Evolutionary conservation across 352 stramenopile genomes (phyloP), one percentile per base, ranked within the genome.

Genomic region (Pythium rhizo-oryzae): DNA sequence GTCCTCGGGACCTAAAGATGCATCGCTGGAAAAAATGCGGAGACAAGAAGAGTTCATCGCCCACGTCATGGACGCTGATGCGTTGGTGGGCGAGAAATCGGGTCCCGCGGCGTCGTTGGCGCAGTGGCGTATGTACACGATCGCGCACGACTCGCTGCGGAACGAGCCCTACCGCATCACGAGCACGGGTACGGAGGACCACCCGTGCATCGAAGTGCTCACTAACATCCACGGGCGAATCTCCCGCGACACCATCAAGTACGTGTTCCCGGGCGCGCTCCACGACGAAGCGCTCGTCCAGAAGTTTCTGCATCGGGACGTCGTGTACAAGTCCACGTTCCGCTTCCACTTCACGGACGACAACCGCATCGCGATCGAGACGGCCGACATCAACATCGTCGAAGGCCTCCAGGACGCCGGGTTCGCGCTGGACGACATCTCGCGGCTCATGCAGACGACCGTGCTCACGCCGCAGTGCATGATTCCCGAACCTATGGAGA

Each of bases 141-240:
- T 65, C 18, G 70, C 57, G 9, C 57, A 76, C 46, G 56, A 80
- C 11, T 65, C 75, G 37, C 67, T 89, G 3, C 58, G 77, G 24
- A 75, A 85, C 25, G 59, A 79, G 16, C 51, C 79, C n/a, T 49
- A 56, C 37, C 24, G 69, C 33, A 80, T 89, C 62, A 69, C 74
- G 4, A 77, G 59, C 16, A 43, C 23, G 1, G 62, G 69, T 15
- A 61, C 21, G 11, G 58, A 73, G 23, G 64, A 73, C 19, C 13
- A 73, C 16, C 55, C 51, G 50, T 62, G 58, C 13, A 57, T 74
- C 15, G 52, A 69, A 59, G 61, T 69, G 5, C 25, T 56, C 18
- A 54, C 43, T 8, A 64, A 67, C n/a, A 62, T 74, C 18, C 37
- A 52, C 37, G 61, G 23, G 19, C 61, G 67, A 28, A 60, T 66